These are phyloP conservation scores for Salinomyces thailandicus DNA, from an alignment of 2,329 filamentous ascomycete genomes.

Conservation along the genomic window DNA sequence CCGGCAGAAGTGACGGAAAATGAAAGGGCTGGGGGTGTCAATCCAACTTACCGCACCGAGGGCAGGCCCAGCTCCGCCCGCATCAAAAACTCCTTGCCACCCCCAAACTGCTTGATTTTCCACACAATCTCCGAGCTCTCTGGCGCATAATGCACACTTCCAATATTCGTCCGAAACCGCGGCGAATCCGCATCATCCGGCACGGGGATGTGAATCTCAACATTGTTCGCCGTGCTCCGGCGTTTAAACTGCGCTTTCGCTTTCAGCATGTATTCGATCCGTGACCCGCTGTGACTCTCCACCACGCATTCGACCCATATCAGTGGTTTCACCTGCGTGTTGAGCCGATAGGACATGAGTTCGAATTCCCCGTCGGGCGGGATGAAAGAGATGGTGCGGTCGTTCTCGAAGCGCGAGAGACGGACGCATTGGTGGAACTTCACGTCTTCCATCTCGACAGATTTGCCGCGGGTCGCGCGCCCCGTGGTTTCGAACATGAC, in stretches of 20 bases:
- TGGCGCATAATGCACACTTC: conserved; percentile 91
- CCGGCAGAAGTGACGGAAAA: background rate
- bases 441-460: conserved; percentile 99
- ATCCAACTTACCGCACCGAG: conserved; percentile 56
- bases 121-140: conserved; percentile 97
- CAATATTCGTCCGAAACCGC: conserved; percentile 93
- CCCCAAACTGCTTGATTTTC: conserved; percentile 99
- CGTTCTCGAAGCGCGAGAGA: conserved; percentile 92
- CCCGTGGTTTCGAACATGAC: conserved; percentile 99
- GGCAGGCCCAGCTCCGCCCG: conserved; percentile 89
- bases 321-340: conserved; percentile 95
- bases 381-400: conserved; percentile 97
- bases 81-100: conserved; percentile 98
- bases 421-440: conserved; percentile 99
- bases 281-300: conserved; percentile 85
- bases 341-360: conserved; percentile 98
- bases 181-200: conserved; percentile 95
- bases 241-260: conserved; percentile 97
- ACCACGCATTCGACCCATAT: conserved; percentile 99
- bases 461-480: conserved; percentile 84
- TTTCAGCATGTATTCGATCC: conserved; percentile 99
- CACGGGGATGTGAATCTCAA: conserved; percentile 93
- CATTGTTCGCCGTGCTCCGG: conserved; percentile 94
- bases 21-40: background rate
- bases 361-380: conserved; percentile 98